phyloP scores from a whole-genome alignment of 257 asterid genomes.

The Leptodermis oblonga region DNA sequence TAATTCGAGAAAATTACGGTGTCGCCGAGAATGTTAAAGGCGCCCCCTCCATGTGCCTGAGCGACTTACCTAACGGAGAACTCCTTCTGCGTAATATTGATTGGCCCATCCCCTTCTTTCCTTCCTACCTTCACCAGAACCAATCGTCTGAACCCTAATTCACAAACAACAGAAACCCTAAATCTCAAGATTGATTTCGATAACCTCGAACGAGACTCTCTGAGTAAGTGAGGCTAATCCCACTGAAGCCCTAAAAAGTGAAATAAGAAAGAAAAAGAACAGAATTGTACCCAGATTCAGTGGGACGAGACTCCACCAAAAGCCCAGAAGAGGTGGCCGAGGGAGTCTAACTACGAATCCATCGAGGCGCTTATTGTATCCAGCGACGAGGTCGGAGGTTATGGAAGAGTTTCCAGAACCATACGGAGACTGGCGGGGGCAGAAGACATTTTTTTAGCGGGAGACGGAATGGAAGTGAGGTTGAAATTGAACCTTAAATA shows the following conservation, averaged over 20 bases:
- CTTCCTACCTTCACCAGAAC: conserved; percentile 76
- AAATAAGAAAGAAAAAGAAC: too few species aligned
- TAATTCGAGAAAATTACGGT: conserved; percentile 72
- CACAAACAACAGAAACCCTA: conserved; percentile 14
- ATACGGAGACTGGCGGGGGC: conserved; percentile 40
- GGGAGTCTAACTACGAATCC: conserved; percentile 60
- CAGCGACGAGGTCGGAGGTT: conserved; percentile 80
- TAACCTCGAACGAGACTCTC: neutral
- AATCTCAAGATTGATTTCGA: neutral
- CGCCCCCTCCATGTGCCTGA: conserved; percentile 95
- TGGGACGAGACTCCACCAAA: conserved; percentile 84
- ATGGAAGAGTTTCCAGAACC: conserved; percentile 98
- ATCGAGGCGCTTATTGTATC: conserved; percentile 65
- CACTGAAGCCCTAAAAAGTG: too few species aligned
- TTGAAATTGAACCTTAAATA: too few species aligned
- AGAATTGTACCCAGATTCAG: conserved; percentile 83
- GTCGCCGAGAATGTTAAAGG: conserved; percentile 62
- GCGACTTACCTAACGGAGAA: conserved; percentile 83
- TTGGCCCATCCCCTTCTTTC: conserved; percentile 42
- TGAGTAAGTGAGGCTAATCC: neutral
- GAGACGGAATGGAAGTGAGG: neutral
- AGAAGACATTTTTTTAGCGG: conserved; percentile 29
- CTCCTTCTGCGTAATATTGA: conserved; percentile 69
- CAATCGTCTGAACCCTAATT: conserved; percentile 56
- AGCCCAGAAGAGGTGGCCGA: conserved; percentile 67